Base-by-base conservation (phyloP, 1,139 yeast genomes). In the Entelexis sorbosivorans region DNA sequence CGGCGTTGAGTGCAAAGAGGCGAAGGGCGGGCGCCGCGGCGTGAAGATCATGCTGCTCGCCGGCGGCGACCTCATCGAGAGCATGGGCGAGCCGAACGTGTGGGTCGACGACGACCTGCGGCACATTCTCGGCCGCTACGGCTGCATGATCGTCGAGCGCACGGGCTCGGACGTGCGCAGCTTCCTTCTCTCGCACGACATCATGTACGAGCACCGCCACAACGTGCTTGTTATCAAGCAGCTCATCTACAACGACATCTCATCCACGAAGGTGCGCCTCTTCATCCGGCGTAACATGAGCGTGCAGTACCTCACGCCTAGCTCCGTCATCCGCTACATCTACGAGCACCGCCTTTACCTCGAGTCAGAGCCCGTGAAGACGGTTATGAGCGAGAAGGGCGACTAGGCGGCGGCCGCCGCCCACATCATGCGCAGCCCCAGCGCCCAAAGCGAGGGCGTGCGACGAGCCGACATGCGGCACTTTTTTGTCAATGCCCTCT, bases 31-130 rank as follows among this genome's bases (percentile, higher is more conserved):
- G 56, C 78, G 78, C 55, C 74, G 87, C 57, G 96, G 95, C 20
- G 96, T 86, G 52, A 91, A 91, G 65, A 83, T 91, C 61, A 91
- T 91, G 98, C 74, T 91, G 54, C 73, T 91, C 39, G 98, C 98
- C 0, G 99, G 99, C 48, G 98, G 98, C 36, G 98, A 91, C 68
- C 74, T 93, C 61, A 91, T 91, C 53, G 98, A 91, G 67, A 82
- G 94, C 48, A 91, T 93, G 97, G 98, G 98, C n/a, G 98, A 91
- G 67, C 97, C 97, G 31, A 93, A 89, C 63, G 98, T 91, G 35
- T 91, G 99, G 99, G 96, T 95, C 1, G 97, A 89, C 65, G 83
- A 77, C 54, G 99, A 91, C 67, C 73, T 91, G 62, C 95, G 89
- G 64, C 98, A 91, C 66, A 93, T 91, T 50, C 73, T 91, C 58